phyloP scores from a whole-genome alignment of 2,329 filamentous ascomycete species.

The Juglanconis sp. region DNA sequence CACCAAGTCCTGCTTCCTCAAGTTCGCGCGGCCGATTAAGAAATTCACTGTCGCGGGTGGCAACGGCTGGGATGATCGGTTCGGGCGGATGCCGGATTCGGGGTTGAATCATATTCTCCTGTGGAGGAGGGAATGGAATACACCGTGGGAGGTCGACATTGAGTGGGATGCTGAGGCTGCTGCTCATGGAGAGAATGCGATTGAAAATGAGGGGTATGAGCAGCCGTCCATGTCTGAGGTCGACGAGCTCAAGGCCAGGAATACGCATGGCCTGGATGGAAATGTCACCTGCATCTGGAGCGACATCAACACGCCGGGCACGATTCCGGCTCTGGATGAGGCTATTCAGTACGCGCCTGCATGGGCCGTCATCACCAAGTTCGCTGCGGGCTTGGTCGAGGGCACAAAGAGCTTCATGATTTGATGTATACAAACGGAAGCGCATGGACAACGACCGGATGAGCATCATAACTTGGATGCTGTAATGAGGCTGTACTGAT shows the following conservation, averaged over 20 bases:
- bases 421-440: slow-evolving; percentile 26
- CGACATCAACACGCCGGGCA: slow-evolving; percentile 69
- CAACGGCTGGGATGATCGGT: slow-evolving; percentile 58
- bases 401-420: slow-evolving; percentile 67
- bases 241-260: slow-evolving; percentile 29
- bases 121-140: slow-evolving; percentile 79
- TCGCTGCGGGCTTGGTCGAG: slow-evolving; percentile 75
- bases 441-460: not conserved
- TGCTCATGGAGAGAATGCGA: slow-evolving; percentile 20
- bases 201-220: slow-evolving; percentile 9
- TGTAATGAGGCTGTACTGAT: not conserved
- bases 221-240: not conserved
- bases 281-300: slow-evolving; percentile 80
- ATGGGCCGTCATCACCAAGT: slow-evolving; percentile 78
- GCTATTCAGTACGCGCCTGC: slow-evolving; percentile 69
- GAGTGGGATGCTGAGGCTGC: slow-evolving; percentile 50
- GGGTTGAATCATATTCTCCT: slow-evolving; percentile 69
- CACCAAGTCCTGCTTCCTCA: slow-evolving; percentile 73
- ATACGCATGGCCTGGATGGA: slow-evolving; percentile 49
- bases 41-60: slow-evolving; percentile 63
- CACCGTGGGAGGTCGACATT: slow-evolving; percentile 72
- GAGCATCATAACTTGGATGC: not conserved
- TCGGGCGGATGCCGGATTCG: slow-evolving; percentile 58
- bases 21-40: slow-evolving; percentile 66
- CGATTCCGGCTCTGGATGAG: slow-evolving; percentile 83